phyloP scores from a whole-genome alignment of 208 protist species.

The Polymyxa betae region DNA sequence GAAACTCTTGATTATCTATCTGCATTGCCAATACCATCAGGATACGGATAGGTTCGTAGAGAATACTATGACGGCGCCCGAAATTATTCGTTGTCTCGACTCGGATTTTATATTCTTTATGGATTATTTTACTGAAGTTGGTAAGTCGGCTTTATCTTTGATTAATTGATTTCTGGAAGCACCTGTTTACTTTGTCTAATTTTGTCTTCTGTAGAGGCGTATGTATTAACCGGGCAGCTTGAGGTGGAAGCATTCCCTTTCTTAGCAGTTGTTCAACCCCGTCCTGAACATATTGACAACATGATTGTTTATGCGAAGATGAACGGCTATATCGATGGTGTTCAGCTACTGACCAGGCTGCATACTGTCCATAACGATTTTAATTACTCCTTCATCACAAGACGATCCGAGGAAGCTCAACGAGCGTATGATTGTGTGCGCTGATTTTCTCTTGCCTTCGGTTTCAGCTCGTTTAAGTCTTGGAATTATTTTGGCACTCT shows the following conservation, averaged over 20 bases:
- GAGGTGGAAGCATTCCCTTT: constrained; percentile 24
- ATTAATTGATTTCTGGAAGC: background rate
- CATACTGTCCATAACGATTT: constrained; percentile 38
- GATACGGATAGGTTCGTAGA: constrained; percentile 20
- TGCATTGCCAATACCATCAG: constrained; percentile 20
- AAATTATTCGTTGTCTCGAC: constrained; percentile 34
- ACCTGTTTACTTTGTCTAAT: background rate
- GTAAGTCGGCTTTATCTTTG: background rate
- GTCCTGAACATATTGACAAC: background rate
- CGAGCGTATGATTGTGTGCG: background rate
- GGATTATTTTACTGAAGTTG: background rate
- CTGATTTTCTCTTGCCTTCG: background rate
- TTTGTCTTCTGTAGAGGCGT: background rate
- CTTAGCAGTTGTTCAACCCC: background rate
- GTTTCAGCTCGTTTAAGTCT: no score
- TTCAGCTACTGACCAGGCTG: constrained; percentile 19
- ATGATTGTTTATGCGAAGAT: constrained; percentile 13
- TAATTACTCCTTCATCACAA: background rate
- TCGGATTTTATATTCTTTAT: constrained; percentile 33
- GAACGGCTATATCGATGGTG: background rate
- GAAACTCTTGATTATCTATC: constrained; percentile 15
- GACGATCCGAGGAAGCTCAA: background rate
- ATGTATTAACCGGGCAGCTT: background rate
- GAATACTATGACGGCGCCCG: constrained; percentile 8
- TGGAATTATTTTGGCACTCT: no score